Conservation (phyloP, 2,329 filamentous ascomycete species). For the Coccinonectria pachysandricola region DNA sequence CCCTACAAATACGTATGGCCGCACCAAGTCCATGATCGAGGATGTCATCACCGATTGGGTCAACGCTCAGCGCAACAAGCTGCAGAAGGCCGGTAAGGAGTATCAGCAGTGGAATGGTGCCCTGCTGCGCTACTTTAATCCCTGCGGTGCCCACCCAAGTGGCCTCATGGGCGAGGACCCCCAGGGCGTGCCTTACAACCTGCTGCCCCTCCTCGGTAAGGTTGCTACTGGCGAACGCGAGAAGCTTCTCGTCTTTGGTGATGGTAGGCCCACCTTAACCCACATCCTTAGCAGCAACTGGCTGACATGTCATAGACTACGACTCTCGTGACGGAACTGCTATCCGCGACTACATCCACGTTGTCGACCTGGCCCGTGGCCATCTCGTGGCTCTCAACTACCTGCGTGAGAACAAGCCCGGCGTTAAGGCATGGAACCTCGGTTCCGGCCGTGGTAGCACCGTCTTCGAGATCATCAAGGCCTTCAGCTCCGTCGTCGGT, state of each 20-base stretch:
- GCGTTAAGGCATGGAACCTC: conserved; percentile 92
- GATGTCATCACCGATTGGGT: conserved; percentile 84
- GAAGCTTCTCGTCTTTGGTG: conserved; percentile 88
- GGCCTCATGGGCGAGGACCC: conserved; percentile 98
- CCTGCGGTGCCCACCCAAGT: conserved; percentile 83
- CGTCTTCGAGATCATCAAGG: conserved; percentile 94
- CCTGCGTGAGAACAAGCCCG: conserved; percentile 72
- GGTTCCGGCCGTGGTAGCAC: conserved; percentile 92
- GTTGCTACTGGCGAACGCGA: conserved; percentile 91
- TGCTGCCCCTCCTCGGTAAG: conserved; percentile 87
- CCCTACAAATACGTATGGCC: conserved; percentile 94
- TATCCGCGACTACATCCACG: conserved; percentile 97
- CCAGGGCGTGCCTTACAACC: conserved; percentile 88
- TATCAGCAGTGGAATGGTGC: conserved; percentile 85
- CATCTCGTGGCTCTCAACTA: conserved; percentile 86
- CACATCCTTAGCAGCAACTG: too few relatives aligned
- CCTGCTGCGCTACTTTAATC: conserved; percentile 95
- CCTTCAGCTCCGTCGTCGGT: conserved; percentile 81
- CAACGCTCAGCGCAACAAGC: conserved; percentile 74
- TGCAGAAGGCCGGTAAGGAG: conserved; percentile 68
- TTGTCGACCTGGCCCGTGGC: conserved; percentile 77
- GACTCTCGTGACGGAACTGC: conserved; percentile 80
- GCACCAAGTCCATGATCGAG: conserved; percentile 91
- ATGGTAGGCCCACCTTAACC: too few relatives aligned
- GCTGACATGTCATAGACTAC: conserved; percentile 57